These are phyloP conservation scores for Grosmannia huntii DNA, from an alignment of 2,329 filamentous ascomycete genomes.

Conservation along the genomic window DNA sequence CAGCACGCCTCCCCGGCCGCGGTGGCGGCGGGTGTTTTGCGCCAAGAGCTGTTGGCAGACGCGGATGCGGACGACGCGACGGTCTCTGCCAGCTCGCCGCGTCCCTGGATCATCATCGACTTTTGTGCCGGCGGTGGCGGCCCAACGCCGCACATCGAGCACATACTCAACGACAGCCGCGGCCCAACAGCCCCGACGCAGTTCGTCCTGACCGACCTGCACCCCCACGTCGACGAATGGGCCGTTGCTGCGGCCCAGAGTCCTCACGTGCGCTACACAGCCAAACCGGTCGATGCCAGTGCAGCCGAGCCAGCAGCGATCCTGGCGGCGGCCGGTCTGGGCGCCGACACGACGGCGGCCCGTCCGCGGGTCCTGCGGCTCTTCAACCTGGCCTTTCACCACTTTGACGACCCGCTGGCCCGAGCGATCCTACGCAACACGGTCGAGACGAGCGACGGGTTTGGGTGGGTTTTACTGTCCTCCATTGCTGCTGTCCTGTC, in stretches of 20 bases:
- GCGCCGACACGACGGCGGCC: background rate
- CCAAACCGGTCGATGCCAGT: constrained; percentile 51
- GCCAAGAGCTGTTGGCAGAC: constrained; percentile 3
- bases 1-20: constrained; percentile 45
- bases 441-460: constrained; percentile 50
- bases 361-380: constrained; percentile 41
- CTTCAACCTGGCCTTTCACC: constrained; percentile 66
- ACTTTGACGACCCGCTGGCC: constrained; percentile 56
- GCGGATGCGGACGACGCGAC: background rate
- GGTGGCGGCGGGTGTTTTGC: constrained; percentile 46
- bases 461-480: constrained; percentile 35
- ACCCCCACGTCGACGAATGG: constrained; percentile 52
- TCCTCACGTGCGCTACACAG: constrained; percentile 45
- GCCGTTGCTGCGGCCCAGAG: constrained; percentile 35
- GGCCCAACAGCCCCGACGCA: constrained; percentile 15
- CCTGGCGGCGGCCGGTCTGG: constrained; percentile 9
- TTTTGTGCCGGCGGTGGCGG: constrained; percentile 67
- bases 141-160: constrained; percentile 52
- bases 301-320: constrained; percentile 40
- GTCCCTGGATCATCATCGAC: constrained; percentile 51
- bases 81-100: background rate
- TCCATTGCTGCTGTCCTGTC: background rate
- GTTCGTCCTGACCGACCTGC: constrained; percentile 54
- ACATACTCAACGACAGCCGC: constrained; percentile 38
- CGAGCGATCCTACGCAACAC: constrained; percentile 49